These are phyloP conservation scores for Phaeophleospora eucalypticola DNA, from an alignment of 2,329 filamentous ascomycete genomes.

Conservation along the genomic window DNA sequence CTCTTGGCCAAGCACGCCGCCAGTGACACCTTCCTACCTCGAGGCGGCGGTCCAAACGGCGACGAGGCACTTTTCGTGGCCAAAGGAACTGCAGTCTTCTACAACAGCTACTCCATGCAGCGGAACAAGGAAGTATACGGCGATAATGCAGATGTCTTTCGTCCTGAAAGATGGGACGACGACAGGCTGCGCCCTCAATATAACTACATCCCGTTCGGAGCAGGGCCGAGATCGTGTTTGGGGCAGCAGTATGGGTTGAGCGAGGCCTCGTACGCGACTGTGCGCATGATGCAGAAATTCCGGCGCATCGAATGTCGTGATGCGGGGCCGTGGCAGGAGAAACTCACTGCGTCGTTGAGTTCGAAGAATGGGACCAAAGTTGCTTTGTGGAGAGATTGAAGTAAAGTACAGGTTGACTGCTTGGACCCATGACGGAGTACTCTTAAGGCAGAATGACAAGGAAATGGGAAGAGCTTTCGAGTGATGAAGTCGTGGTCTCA, in stretches of 20 bases:
- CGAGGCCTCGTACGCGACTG: conserved; percentile 44
- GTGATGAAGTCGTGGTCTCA: not conserved
- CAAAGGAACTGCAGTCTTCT: conserved; percentile 26
- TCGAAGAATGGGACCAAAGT: not conserved
- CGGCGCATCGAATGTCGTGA: conserved; percentile 5
- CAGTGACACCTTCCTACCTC: conserved; percentile 67
- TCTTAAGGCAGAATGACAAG: not conserved
- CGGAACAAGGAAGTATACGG: conserved; percentile 11
- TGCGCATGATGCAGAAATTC: conserved; percentile 41
- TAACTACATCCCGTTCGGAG: conserved; percentile 26
- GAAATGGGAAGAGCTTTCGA: not conserved
- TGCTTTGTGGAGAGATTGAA: not conserved
- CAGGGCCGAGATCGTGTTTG: conserved; percentile 42
- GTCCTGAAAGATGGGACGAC: conserved; percentile 12
- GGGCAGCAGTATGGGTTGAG: conserved; percentile 46
- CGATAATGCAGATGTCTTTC: conserved; percentile 9
- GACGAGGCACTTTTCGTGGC: conserved; percentile 49
- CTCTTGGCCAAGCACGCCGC: conserved; percentile 70
- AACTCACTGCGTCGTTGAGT: not conserved
- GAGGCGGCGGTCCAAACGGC: conserved; percentile 50
- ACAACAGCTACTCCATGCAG: conserved; percentile 26
- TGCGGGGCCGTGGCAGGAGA: conserved; percentile 2
- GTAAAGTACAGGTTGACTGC: too few relatives aligned
- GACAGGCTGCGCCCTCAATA: conserved; percentile 14
- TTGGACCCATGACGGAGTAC: too few relatives aligned